Conservation (phyloP, 1,284 basidiomycete species). For the Tilletia caries region DNA sequence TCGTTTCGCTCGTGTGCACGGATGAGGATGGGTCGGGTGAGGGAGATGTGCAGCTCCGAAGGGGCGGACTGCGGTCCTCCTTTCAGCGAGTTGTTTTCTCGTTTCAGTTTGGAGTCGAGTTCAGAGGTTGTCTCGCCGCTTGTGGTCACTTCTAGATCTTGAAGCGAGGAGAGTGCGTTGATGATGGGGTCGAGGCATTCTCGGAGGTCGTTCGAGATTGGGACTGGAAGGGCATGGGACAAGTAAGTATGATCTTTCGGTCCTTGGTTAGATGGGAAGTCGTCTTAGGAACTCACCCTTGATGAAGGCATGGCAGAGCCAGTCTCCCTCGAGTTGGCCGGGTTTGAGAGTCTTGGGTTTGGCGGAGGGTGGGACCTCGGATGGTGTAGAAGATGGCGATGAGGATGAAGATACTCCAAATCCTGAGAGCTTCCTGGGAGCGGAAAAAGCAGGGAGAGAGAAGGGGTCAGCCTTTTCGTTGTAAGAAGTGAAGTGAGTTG, state of each 20-base stretch:
- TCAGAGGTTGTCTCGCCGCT: not conserved
- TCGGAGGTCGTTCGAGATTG: not conserved
- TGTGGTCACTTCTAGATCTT: not conserved
- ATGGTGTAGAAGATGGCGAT: not conserved
- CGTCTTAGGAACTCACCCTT: constrained; percentile 21
- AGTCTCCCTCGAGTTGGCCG: constrained; percentile 21
- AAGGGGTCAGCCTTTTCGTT: no score
- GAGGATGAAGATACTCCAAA: not conserved
- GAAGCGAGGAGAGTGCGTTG: not conserved
- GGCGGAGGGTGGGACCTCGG: not conserved
- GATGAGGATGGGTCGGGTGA: constrained; percentile 34
- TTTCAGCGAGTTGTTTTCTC: not conserved
- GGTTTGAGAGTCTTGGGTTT: not conserved
- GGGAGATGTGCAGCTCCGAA: constrained; percentile 27
- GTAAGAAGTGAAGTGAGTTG: no score
- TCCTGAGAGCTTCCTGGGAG: not conserved
- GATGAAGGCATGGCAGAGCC: constrained; percentile 37
- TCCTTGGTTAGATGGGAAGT: no score
- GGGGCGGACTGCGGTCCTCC: not conserved
- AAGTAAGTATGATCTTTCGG: no score
- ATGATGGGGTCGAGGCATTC: not conserved
- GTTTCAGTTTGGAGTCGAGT: not conserved
- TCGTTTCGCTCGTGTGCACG: constrained; percentile 28
- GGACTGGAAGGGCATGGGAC: not conserved
- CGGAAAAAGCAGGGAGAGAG: no score